A percentile compares a stretch with the other conserved stretches of the same genome.
Evolutionary conservation across 2,329 filamentous ascomycete species (phyloP).

Genomic region (Sporothrix protearum): DNA sequence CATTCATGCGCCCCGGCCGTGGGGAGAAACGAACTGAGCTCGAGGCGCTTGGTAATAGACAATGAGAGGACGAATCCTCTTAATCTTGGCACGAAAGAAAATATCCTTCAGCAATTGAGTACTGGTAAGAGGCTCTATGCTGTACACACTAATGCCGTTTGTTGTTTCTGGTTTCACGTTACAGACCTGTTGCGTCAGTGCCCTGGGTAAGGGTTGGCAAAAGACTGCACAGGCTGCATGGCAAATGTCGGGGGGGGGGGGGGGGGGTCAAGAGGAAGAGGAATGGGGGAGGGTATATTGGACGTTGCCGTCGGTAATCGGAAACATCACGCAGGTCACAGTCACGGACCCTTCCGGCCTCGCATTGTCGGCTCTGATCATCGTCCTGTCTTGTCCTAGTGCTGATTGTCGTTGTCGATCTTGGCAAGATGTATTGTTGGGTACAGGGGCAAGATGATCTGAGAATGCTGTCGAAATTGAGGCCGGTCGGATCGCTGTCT

Average conservation of each 20-base stretch:
- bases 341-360: constrained; percentile 15
- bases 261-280: neutral
- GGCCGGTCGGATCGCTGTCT: neutral
- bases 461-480: neutral
- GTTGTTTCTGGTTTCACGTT: constrained; percentile 11
- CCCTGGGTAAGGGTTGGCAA: neutral
- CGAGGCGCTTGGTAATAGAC: constrained; percentile 59
- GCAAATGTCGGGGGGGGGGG: neutral
- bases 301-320: neutral
- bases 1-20: constrained; percentile 55
- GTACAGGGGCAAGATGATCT: neutral
- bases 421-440: too few species aligned
- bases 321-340: neutral
- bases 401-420: neutral
- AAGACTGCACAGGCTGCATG: neutral
- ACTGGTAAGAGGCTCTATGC: constrained; percentile 48
- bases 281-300: neutral
- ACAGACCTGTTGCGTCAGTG: constrained; percentile 4
- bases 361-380: constrained; percentile 12
- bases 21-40: constrained; percentile 32
- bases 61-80: constrained; percentile 37
- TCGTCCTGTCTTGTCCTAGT: neutral
- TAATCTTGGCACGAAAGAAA: constrained; percentile 53
- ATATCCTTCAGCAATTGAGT: constrained; percentile 56
- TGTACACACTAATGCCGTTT: constrained; percentile 59